Conservation (phyloP, 225 moss, liverwort and hornwort species). For the Anthoceros angustus region DNA sequence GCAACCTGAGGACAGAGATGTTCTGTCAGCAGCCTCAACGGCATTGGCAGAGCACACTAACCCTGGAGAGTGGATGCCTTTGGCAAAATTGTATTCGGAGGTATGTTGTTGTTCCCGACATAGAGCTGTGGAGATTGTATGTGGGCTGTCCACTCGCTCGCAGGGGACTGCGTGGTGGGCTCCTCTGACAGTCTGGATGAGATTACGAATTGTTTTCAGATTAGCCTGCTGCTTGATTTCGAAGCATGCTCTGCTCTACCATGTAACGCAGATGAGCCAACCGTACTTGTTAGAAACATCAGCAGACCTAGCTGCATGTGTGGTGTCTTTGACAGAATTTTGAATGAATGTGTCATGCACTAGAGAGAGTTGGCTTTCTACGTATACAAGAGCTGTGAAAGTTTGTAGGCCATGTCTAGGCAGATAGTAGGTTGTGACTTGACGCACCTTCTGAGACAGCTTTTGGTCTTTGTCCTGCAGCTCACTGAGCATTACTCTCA, state of each 20-base stretch:
- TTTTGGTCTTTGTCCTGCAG: slow-evolving; percentile 13
- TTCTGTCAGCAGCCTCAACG: slow-evolving; percentile 49
- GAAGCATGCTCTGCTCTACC: too few relatives aligned
- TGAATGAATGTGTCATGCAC: too few relatives aligned
- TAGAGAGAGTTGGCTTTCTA: too few relatives aligned
- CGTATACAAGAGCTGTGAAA: too few relatives aligned
- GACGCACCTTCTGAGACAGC: not conserved
- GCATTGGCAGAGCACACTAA: slow-evolving; percentile 62
- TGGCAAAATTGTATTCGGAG: slow-evolving; percentile 64
- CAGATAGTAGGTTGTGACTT: not conserved
- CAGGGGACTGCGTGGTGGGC: too few relatives aligned
- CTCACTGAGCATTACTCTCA: slow-evolving; percentile 27
- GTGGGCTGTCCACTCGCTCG: too few relatives aligned
- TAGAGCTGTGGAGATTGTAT: not conserved
- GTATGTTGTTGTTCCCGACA: slow-evolving; percentile 8
- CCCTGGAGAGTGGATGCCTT: slow-evolving; percentile 92
- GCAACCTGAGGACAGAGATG: slow-evolving; percentile 60
- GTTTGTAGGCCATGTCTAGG: not conserved
- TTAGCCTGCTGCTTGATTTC: too few relatives aligned
- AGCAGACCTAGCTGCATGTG: not conserved
- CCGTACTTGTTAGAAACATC: not conserved
- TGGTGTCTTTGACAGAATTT: not conserved
- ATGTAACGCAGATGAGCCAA: too few relatives aligned
- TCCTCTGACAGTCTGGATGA: too few relatives aligned
- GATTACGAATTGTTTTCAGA: too few relatives aligned